Conservation (phyloP, 352 stramenopile species). For the Pythium sp. region DNA sequence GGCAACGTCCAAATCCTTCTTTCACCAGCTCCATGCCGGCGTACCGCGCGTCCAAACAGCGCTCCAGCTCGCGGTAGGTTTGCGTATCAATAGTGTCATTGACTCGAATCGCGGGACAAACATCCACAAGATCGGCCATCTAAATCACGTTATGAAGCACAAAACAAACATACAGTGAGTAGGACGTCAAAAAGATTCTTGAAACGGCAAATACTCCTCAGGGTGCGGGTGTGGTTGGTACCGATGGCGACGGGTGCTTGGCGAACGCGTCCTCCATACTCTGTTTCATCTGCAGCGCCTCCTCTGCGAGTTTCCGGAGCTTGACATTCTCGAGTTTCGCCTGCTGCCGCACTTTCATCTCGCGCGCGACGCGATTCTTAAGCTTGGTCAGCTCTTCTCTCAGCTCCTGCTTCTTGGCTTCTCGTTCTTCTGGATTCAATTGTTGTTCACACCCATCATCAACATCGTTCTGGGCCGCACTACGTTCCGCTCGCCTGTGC, state of each 20-base stretch:
- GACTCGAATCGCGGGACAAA: slow-evolving; percentile 1
- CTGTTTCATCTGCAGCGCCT: not conserved
- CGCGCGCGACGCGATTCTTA: slow-evolving; percentile 15
- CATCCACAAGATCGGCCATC: not conserved
- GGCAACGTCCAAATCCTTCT: not conserved
- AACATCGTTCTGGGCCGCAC: not conserved
- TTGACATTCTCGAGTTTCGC: slow-evolving; percentile 17
- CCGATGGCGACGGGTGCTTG: slow-evolving; percentile 8
- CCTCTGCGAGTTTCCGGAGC: slow-evolving; percentile 12
- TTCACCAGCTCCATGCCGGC: not conserved
- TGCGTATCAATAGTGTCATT: not conserved
- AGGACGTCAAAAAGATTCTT: too few relatives aligned
- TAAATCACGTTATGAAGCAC: not conserved
- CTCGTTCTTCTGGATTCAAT: not conserved
- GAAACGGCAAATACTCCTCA: too few relatives aligned
- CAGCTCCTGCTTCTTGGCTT: not conserved
- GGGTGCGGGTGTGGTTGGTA: not conserved
- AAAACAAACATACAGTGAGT: not conserved
- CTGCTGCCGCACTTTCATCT: slow-evolving; percentile 8
- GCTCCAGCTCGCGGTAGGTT: slow-evolving; percentile 2
- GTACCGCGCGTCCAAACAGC: slow-evolving; percentile 3
- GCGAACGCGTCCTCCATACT: slow-evolving; percentile 1
- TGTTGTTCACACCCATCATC: not conserved
- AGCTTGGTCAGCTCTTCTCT: not conserved
- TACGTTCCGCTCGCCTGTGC: not conserved